Conservation (phyloP, 2,329 filamentous ascomycete genomes). For the Chaetomium globosum region DNA sequence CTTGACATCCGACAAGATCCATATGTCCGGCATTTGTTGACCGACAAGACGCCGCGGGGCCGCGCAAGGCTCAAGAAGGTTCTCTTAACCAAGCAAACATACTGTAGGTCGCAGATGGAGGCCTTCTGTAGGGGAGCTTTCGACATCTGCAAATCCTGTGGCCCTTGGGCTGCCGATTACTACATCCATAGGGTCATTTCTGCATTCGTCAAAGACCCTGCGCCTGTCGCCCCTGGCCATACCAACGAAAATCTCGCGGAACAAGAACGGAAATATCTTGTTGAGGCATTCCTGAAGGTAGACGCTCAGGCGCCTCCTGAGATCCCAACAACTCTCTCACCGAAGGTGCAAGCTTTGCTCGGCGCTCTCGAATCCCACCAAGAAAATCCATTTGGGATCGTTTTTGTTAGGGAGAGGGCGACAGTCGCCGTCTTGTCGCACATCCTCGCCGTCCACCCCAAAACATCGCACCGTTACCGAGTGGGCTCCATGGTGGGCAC, state of each 20-base stretch:
- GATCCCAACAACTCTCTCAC: slow-evolving; percentile 48
- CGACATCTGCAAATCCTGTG: slow-evolving; percentile 61
- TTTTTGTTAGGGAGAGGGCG: slow-evolving; percentile 68
- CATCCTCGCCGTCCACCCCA: slow-evolving; percentile 58
- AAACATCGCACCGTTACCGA: slow-evolving; percentile 49
- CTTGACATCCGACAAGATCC: slow-evolving; percentile 66
- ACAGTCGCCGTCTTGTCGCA: slow-evolving; percentile 63
- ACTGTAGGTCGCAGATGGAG: slow-evolving; percentile 58
- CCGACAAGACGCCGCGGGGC: slow-evolving; percentile 48
- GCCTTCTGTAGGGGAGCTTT: slow-evolving; percentile 54
- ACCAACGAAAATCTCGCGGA: slow-evolving; percentile 48
- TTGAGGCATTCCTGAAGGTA: slow-evolving; percentile 46
- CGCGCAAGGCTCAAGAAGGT: slow-evolving; percentile 45
- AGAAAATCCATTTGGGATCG: slow-evolving; percentile 57
- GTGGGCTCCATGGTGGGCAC: slow-evolving; percentile 61
- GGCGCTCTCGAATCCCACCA: slow-evolving; percentile 51
- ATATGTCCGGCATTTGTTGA: slow-evolving; percentile 53
- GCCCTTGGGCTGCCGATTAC: slow-evolving; percentile 68
- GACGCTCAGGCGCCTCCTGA: slow-evolving; percentile 34
- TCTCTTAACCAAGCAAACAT: slow-evolving; percentile 53
- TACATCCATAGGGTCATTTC: slow-evolving; percentile 60
- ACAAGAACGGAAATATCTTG: slow-evolving; percentile 60
- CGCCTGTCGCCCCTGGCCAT: slow-evolving; percentile 32
- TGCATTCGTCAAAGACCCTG: slow-evolving; percentile 38
- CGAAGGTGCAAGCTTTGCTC: slow-evolving; percentile 62